A percentile compares a stretch with the other conserved stretches of the same genome.
phyloP scores from a whole-genome alignment of 345 rosid genomes.

The Balakata baccata region DNA sequence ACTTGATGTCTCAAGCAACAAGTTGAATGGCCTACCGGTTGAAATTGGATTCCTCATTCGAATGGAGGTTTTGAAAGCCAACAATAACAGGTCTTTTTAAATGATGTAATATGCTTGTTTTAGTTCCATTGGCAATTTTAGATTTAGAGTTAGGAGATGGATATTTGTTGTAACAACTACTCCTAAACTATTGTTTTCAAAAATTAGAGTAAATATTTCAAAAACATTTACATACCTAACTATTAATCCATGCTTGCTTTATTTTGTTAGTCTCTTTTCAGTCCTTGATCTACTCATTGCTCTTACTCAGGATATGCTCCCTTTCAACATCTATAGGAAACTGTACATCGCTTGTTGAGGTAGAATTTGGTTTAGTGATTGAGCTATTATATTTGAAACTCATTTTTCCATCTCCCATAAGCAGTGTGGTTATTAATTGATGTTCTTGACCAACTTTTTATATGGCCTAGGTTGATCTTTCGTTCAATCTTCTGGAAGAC shows the following conservation, averaged over 20 bases:
- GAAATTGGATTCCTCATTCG: slow-evolving; percentile 61
- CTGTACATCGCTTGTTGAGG: slow-evolving; percentile 70
- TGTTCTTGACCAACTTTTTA: slow-evolving; percentile 8
- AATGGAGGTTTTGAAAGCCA: slow-evolving; percentile 75
- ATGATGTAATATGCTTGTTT: neutral
- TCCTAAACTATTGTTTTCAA: too few species aligned
- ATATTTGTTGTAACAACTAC: neutral
- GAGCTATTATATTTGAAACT: neutral
- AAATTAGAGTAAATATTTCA: too few species aligned
- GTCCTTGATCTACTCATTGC: slow-evolving; percentile 11
- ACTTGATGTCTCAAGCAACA: slow-evolving; percentile 64
- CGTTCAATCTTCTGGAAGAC: slow-evolving; percentile 65
- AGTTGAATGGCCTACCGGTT: slow-evolving; percentile 58
- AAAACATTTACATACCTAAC: neutral
- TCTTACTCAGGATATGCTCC: slow-evolving; percentile 49
- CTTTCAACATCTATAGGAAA: slow-evolving; percentile 49
- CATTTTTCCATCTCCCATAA: neutral
- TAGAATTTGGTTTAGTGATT: slow-evolving; percentile 16
- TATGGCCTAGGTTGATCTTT: slow-evolving; percentile 72
- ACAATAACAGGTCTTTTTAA: slow-evolving; percentile 61
- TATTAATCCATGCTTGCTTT: neutral
- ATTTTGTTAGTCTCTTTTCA: neutral
- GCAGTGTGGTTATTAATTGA: neutral
- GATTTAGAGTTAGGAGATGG: neutral
- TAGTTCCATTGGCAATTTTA: neutral